Evolutionary conservation across 495 filamentous ascomycete species (phyloP), one percentile per base, ranked within the genome.

Genomic region (Neurospora sp.): DNA sequence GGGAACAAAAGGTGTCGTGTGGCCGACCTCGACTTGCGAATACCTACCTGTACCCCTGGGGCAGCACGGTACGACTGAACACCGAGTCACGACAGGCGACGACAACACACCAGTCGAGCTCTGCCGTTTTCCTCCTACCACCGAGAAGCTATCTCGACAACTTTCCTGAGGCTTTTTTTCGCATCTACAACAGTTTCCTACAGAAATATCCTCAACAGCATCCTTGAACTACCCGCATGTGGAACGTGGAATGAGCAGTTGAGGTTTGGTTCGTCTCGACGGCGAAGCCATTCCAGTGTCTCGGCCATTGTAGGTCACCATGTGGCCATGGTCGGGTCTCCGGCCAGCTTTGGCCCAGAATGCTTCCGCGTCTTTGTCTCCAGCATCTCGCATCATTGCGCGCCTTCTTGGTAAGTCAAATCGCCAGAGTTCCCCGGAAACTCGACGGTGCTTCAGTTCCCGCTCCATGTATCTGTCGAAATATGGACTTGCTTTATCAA

Each of bases 301-400:
- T n/a, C 42, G 35, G 41, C 27, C 44, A 31, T 53, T 70, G 78
- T 70, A 53, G 72, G 65, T 74, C 69, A 44, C 61, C 75, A 77
- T 76, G 70, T 78, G 78, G 76, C 73, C 76, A 37, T 73, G 69
- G 71, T 73, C 73, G 31, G 59, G 77, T 41, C 72, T 78, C 41
- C 76, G 76, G 69, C 78, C 78, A 37, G 72, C 73, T 3, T 40
- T 79, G 75, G 78, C 74, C 73, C 68, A 44, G 69, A 76, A 79
- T 73, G 69, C 74, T 42, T 70, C 76, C 27, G 70, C 71, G 38
- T 72, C 72, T 41, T 74, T 73, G 40, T 74, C 69, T 22, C 37
- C 72, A 22, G 72, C 70, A 45, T 69, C 70, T 42, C 69, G 73
- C 41, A 70, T 73, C 9, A 61, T 75, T 45, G 79, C 79, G 70